phyloP scores from a whole-genome alignment of 139 green algal species.

The Volvox reticuliferus region DNA sequence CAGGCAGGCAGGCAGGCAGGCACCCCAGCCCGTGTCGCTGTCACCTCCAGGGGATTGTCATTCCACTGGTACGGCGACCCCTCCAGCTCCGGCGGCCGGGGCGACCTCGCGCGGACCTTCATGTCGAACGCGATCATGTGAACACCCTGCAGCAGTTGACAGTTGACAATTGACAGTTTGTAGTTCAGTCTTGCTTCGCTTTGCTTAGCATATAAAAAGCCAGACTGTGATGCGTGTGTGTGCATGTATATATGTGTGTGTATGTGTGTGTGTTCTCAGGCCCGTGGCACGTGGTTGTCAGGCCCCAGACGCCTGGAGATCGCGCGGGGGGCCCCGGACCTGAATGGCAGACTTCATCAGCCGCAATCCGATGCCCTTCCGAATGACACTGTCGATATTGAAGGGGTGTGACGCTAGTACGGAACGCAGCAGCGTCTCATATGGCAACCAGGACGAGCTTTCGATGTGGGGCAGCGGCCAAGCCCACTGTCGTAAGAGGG shows the following conservation, averaged over 20 bases:
- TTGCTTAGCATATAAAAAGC: no score
- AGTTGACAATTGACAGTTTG: background rate
- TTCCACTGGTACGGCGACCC: background rate
- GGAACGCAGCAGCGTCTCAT: constrained; percentile 55
- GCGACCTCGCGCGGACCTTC: constrained; percentile 20
- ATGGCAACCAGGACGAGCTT: constrained; percentile 50
- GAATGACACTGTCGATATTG: constrained; percentile 39
- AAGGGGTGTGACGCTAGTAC: constrained; percentile 59
- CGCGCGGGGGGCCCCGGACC: background rate
- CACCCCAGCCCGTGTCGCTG: background rate
- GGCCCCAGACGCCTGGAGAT: no score
- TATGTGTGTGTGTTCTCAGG: no score
- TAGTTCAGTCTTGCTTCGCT: no score
- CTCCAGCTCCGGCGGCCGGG: constrained; percentile 18
- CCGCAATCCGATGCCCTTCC: constrained; percentile 38
- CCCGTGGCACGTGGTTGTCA: no score
- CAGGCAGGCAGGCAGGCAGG: background rate
- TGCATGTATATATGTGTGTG: no score
- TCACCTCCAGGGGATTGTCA: constrained; percentile 25
- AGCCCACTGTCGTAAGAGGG: constrained; percentile 45
- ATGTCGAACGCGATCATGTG: constrained; percentile 55
- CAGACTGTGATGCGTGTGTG: no score
- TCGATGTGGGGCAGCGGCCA: constrained; percentile 59
- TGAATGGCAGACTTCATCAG: constrained; percentile 44
- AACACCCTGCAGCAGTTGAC: constrained; percentile 8